Evolutionary conservation across 208 protist genomes (phyloP).

Genomic region (Trypanosoma conorhini): DNA sequence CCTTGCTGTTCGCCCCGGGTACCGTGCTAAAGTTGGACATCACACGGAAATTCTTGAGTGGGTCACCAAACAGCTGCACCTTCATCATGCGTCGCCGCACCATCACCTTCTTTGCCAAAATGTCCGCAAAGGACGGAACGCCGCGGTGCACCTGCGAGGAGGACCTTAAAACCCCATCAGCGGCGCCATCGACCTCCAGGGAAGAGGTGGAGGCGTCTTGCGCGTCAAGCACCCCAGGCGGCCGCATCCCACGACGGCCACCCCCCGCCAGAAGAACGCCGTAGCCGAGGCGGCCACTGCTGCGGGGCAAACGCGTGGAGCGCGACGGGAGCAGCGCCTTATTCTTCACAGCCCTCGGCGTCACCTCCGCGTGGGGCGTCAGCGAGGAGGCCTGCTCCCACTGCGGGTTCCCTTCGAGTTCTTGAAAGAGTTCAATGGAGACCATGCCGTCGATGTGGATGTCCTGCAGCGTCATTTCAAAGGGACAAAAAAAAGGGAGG

Average conservation of each 20-base stretch:
- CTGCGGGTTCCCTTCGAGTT: conserved; percentile 43
- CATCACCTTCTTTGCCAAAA: conserved; percentile 44
- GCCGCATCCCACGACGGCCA: conserved; percentile 76
- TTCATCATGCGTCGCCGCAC: conserved; percentile 62
- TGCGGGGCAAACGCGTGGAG: conserved; percentile 5
- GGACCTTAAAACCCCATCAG: conserved; percentile 3
- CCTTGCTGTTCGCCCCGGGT: conserved; percentile 68
- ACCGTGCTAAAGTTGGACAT: conserved; percentile 81
- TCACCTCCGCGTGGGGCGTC: neutral
- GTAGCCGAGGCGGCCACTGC: conserved; percentile 47
- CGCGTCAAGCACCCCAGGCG: conserved; percentile 38
- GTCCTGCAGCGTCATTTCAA: conserved; percentile 84
- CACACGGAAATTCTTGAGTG: conserved; percentile 79
- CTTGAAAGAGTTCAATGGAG: conserved; percentile 81
- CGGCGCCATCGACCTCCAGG: conserved; percentile 7
- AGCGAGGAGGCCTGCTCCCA: conserved; percentile 1
- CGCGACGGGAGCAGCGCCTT: neutral
- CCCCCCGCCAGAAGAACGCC: conserved; percentile 74
- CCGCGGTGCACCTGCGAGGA: conserved; percentile 7
- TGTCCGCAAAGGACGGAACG: conserved; percentile 43
- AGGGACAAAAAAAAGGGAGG: conserved; percentile 84
- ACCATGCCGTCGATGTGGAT: conserved; percentile 77
- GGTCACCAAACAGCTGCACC: conserved; percentile 85
- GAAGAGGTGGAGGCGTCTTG: conserved; percentile 13
- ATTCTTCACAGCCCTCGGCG: conserved; percentile 6